Evolutionary conservation across 495 filamentous ascomycete genomes (phyloP).

Genomic region (Parmelia sp.): DNA sequence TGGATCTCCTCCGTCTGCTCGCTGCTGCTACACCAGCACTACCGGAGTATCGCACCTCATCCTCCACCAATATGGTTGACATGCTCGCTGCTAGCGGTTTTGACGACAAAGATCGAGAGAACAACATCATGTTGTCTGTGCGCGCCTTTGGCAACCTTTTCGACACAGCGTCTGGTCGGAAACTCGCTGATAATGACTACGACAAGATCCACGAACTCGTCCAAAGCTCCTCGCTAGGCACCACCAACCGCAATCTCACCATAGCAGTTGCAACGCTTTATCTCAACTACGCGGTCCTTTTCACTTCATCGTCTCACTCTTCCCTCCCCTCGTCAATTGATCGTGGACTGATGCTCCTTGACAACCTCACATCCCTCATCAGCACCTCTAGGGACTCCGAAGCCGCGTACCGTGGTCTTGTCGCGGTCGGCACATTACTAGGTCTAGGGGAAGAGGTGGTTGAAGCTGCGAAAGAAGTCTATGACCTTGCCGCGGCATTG

Average conservation of each 20-base stretch:
- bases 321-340: conserved; percentile 44
- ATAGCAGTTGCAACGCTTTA: conserved; percentile 76
- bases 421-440: conserved; percentile 74
- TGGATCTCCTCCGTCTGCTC: conserved; percentile 79
- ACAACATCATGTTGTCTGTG: conserved; percentile 79
- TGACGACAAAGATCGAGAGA: conserved; percentile 46
- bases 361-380: conserved; percentile 57
- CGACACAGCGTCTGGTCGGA: conserved; percentile 61
- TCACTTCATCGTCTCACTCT: conserved; percentile 35
- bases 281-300: conserved; percentile 75
- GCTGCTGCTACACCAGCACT: conserved; percentile 56
- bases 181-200: conserved; percentile 52
- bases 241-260: conserved; percentile 70
- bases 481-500: conserved; percentile 37
- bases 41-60: conserved; percentile 51
- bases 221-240: conserved; percentile 40
- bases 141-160: conserved; percentile 87
- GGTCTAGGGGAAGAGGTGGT: conserved; percentile 43
- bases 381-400: conserved; percentile 66
- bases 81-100: conserved; percentile 49
- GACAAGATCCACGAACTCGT: conserved; percentile 50
- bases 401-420: conserved; percentile 73
- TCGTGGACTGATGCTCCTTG: conserved; percentile 52
- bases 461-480: conserved; percentile 46
- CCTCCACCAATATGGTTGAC: conserved; percentile 43